Conservation (phyloP, 257 asterid genomes). For the Striga asiatica region DNA sequence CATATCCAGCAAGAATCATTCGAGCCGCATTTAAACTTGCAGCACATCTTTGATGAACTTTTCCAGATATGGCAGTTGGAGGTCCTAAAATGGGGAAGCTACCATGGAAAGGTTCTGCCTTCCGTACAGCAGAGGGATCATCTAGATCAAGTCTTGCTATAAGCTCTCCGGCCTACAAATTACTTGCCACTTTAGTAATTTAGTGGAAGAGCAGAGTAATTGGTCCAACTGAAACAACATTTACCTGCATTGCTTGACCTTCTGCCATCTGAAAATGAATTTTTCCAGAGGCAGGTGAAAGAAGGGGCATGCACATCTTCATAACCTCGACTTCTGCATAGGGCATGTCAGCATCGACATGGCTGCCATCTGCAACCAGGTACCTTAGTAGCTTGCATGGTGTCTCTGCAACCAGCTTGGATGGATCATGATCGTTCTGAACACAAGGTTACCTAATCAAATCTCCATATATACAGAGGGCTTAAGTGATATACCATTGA, state of each 20-base stretch:
- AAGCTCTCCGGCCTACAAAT: constrained; percentile 84
- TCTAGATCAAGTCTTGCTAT: constrained; percentile 93
- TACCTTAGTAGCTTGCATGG: constrained; percentile 90
- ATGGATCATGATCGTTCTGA: constrained; percentile 98
- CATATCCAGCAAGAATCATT: constrained; percentile 99
- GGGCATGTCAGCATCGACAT: constrained; percentile 89
- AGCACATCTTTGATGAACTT: constrained; percentile 97
- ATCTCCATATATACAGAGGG: constrained; percentile 11
- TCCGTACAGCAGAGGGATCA: constrained; percentile 97
- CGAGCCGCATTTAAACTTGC: constrained; percentile 89
- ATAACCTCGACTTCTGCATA: constrained; percentile 98
- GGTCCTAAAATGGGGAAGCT: constrained; percentile 87
- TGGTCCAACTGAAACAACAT: constrained; percentile 6
- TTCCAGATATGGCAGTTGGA: constrained; percentile 93
- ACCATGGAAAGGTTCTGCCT: constrained; percentile 92
- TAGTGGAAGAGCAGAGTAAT: constrained; percentile 5
- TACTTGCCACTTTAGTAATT: constrained; percentile 7
- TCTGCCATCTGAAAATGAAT: constrained; percentile 81
- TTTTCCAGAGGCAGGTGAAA: constrained; percentile 91
- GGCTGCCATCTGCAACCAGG: constrained; percentile 66
- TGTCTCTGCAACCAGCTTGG: constrained; percentile 93
- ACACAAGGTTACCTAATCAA: constrained; percentile 9
- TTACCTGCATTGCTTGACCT: constrained; percentile 99
- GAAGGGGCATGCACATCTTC: constrained; percentile 99
- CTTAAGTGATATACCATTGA: constrained; percentile 4